Evolutionary conservation across 768 basidiomycete species (phyloP).

Genomic region (Tulasnella sp.): DNA sequence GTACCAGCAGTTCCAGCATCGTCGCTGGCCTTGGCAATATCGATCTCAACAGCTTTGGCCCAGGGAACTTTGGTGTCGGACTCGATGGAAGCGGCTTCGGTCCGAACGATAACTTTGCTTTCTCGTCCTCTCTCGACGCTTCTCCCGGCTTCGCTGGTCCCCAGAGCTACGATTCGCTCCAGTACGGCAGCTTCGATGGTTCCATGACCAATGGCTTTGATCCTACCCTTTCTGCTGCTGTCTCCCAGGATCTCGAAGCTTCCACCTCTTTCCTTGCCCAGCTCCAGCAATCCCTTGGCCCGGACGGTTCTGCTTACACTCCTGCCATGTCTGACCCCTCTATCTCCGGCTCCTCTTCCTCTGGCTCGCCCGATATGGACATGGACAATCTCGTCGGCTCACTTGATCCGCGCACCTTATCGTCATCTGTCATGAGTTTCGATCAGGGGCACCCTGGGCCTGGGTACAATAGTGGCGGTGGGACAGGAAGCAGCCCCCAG

Average conservation of each 20-base stretch:
- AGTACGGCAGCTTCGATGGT: background rate
- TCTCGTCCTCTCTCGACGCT: background rate
- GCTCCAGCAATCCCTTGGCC: background rate
- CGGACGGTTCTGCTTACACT: background rate
- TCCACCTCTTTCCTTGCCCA: background rate
- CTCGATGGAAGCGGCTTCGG: background rate
- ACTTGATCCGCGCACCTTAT: background rate
- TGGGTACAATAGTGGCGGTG: background rate
- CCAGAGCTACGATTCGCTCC: background rate
- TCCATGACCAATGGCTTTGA: background rate
- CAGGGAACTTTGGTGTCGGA: background rate
- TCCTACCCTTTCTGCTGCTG: background rate
- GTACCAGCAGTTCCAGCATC: background rate
- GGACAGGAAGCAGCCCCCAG: too few relatives aligned
- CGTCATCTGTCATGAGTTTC: background rate
- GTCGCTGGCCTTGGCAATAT: conserved; percentile 9
- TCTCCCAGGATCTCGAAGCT: background rate
- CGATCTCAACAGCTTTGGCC: conserved; percentile 7
- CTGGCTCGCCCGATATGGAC: background rate
- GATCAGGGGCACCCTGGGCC: too few relatives aligned
- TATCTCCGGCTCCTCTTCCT: conserved; percentile 2
- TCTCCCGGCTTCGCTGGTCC: background rate
- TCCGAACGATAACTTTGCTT: background rate
- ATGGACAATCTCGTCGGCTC: background rate
- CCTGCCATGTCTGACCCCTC: background rate